A percentile compares a stretch with the other conserved stretches of the same genome.
Evolutionary conservation across 768 basidiomycete genomes (phyloP).

Genomic region (Mycena pura): DNA sequence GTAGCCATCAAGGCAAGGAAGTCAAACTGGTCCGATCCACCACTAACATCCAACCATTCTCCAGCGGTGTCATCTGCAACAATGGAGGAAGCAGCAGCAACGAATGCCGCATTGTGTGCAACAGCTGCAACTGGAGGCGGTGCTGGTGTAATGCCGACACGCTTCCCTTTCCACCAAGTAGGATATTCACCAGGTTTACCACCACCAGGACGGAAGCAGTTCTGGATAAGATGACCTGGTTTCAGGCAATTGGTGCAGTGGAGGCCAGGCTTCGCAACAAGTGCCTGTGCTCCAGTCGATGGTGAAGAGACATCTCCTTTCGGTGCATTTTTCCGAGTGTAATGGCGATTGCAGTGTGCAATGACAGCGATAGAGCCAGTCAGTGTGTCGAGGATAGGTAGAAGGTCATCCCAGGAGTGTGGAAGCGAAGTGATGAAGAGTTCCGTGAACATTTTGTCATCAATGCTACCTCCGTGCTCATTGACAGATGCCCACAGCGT

Average conservation of each 20-base stretch:
- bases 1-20: not conserved
- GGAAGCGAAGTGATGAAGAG: not conserved
- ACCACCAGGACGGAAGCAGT: constrained; percentile 35
- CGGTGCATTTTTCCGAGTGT: not conserved
- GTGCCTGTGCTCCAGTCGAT: not conserved
- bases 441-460: not conserved
- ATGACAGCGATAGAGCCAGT: not conserved
- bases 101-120: not conserved
- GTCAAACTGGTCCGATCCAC: not conserved
- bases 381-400: not conserved
- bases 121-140: not conserved
- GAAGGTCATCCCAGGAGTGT: not conserved
- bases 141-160: not conserved
- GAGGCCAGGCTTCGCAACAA: not conserved
- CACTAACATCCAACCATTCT: not conserved
- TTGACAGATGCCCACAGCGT: not conserved
- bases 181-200: constrained; percentile 35
- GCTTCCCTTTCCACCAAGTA: constrained; percentile 17
- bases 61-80: not conserved
- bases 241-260: constrained; percentile 27
- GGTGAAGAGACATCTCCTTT: not conserved
- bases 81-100: not conserved
- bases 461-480: not conserved
- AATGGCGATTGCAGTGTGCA: not conserved
- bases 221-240: constrained; percentile 21